Evolutionary conservation across 2,329 filamentous ascomycete species (phyloP).

Genomic region (Hypoxylon sp.): DNA sequence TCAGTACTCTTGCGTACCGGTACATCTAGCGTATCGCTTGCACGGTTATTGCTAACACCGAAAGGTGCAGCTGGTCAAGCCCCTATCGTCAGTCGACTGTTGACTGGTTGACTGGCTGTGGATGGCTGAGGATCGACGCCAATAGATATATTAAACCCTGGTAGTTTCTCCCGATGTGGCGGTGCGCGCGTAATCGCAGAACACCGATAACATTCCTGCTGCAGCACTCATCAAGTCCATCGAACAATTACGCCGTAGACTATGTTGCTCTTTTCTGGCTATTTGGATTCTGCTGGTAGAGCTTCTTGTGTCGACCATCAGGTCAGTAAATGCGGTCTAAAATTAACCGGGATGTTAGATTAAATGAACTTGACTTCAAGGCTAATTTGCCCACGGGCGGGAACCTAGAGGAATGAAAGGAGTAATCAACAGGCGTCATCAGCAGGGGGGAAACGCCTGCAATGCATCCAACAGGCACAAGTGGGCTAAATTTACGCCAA

Average conservation of each 20-base stretch:
- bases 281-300: constrained; percentile 12
- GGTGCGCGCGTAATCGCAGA: constrained; percentile 32
- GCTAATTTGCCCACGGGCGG: neutral
- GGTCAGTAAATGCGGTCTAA: constrained; percentile 10
- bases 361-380: neutral
- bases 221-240: neutral
- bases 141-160: constrained; percentile 32
- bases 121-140: constrained; percentile 37
- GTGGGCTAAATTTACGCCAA: constrained; percentile 21
- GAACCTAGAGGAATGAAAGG: constrained; percentile 6
- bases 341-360: constrained; percentile 3
- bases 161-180: constrained; percentile 40
- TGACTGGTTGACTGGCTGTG: constrained; percentile 25
- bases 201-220: neutral
- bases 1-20: constrained; percentile 5
- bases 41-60: constrained; percentile 18
- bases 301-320: constrained; percentile 17
- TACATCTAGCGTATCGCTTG: constrained; percentile 32
- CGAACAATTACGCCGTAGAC: constrained; percentile 10
- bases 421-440: constrained; percentile 4
- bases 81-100: constrained; percentile 7
- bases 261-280: constrained; percentile 4
- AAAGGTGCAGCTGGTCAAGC: constrained; percentile 18
- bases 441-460: neutral
- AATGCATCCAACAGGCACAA: constrained; percentile 17